These are phyloP conservation scores for Penicillium goetzii DNA, from an alignment of 495 filamentous ascomycete species.

Conservation along the genomic window DNA sequence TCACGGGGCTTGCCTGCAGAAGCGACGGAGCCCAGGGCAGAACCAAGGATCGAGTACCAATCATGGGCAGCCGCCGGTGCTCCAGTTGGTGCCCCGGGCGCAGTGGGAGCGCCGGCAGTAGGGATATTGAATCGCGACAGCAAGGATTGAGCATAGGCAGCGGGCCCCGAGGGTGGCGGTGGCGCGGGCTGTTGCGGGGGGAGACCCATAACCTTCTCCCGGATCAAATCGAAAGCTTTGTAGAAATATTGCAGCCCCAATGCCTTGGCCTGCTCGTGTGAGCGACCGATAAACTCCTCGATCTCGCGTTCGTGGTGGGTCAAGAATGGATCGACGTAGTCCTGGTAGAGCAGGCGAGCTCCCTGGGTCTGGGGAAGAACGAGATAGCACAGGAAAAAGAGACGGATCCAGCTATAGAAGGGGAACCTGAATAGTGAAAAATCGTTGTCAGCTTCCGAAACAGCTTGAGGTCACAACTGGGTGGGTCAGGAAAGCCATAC, in stretches of 20 bases:
- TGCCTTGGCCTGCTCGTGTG: conserved; percentile 77
- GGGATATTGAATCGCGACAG: conserved; percentile 87
- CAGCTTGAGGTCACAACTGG: background rate
- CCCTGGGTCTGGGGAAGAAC: conserved; percentile 97
- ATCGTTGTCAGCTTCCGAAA: conserved; percentile 8
- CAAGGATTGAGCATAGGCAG: conserved; percentile 75
- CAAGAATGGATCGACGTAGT: conserved; percentile 86
- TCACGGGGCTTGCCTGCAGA: conserved; percentile 50
- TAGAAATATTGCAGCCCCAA: conserved; percentile 84
- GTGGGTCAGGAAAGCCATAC: conserved; percentile 42
- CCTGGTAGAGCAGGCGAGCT: conserved; percentile 79
- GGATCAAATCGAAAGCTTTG: conserved; percentile 72
- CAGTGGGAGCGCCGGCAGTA: conserved; percentile 34
- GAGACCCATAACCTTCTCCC: conserved; percentile 72
- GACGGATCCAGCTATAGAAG: conserved; percentile 92
- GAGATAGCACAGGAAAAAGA: conserved; percentile 88
- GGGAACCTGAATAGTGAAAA: conserved; percentile 69
- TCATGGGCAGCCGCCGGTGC: conserved; percentile 56
- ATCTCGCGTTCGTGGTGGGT: conserved; percentile 85
- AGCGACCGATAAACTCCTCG: conserved; percentile 81
- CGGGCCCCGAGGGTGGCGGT: conserved; percentile 53
- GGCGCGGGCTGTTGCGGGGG: conserved; percentile 56
- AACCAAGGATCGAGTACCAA: conserved; percentile 63
- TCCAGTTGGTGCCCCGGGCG: conserved; percentile 49
- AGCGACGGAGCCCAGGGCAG: conserved; percentile 61